phyloP scores from a whole-genome alignment of 2,329 filamentous ascomycete species.

The Aspergillus ustus region DNA sequence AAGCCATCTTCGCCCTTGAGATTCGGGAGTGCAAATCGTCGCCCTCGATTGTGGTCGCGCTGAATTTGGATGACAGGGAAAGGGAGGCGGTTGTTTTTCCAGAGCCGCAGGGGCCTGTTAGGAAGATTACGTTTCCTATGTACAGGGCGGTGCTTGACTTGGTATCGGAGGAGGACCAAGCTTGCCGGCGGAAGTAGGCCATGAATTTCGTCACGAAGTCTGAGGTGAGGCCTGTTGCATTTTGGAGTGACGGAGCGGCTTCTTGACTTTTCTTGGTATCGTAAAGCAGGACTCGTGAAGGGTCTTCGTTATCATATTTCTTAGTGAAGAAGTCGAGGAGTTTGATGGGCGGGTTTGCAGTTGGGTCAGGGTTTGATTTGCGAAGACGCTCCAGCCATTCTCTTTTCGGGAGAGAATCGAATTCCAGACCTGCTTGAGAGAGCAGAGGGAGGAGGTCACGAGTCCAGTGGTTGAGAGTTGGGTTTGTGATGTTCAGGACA shows the following conservation, averaged over 20 bases:
- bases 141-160: not conserved
- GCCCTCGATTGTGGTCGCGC: conserved; percentile 47
- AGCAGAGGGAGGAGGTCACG: conserved; percentile 59
- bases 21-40: conserved; percentile 57
- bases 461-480: conserved; percentile 44
- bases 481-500: conserved; percentile 56
- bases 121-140: conserved; percentile 29
- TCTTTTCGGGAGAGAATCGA: conserved; percentile 28
- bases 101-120: conserved; percentile 59
- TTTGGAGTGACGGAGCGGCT: conserved; percentile 22
- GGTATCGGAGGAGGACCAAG: conserved; percentile 14
- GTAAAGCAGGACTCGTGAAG: conserved; percentile 33
- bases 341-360: conserved; percentile 57
- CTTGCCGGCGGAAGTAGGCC: conserved; percentile 21
- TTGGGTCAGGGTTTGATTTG: conserved; percentile 52
- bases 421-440: conserved; percentile 49
- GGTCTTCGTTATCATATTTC: conserved; percentile 53
- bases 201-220: conserved; percentile 21
- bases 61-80: conserved; percentile 48
- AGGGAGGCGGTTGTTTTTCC: conserved; percentile 59
- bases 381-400: conserved; percentile 45
- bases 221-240: conserved; percentile 15
- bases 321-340: conserved; percentile 57
- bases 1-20: conserved; percentile 58
- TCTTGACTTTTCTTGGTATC: conserved; percentile 27